Evolutionary conservation across 2,329 filamentous ascomycete genomes (phyloP), one percentile per base, ranked within the genome.

Genomic region (Fusarium humuli): DNA sequence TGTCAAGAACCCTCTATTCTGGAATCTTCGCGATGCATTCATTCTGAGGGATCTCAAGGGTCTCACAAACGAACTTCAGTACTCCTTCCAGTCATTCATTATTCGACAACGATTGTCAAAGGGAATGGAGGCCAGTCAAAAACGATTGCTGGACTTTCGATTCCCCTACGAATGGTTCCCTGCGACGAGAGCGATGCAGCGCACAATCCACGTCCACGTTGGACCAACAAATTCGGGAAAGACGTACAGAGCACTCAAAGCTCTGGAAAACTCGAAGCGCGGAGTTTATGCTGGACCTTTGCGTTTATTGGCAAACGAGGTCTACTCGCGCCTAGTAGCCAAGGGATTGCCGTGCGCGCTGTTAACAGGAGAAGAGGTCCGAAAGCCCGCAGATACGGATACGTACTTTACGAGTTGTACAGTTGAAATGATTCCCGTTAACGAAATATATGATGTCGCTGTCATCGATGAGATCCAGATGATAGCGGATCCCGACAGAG

Each of bases 381-480:
- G 92, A 55, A 81, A 92, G 11, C 90, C 93, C 0, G 83, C 89
- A 49, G 82, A 86, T 12, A 81, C 83, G 2, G 83, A 90, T 54
- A 80, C 81, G 6, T 85, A 85, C 65, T 91, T 97, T 76, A 87
- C 86, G 61, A 95, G 94, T 77, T 98, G 96, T 77, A 99, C 96
- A 0, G 96, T 99, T 5, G 96, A 99, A 79, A 99, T 99, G 87
- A 81, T 86, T 10, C 87, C 87, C 3, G 77, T 85, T n/a, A 86
- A 82, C 72, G 71, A 80, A 6, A 78, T 79, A 4, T 89, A 93
- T 30, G 95, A 98, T 44, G 94, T 99, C 37, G 95, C 94, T 2
- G 95, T 99, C 71, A 95, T 99, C 68, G 96, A 99, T 77, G 96
- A 99, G 82, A 98, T 99, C 61, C 96, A 99, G 80, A 98, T 99